Conservation (phyloP, 805 yeast species). For the Clavispora carvajalis region DNA sequence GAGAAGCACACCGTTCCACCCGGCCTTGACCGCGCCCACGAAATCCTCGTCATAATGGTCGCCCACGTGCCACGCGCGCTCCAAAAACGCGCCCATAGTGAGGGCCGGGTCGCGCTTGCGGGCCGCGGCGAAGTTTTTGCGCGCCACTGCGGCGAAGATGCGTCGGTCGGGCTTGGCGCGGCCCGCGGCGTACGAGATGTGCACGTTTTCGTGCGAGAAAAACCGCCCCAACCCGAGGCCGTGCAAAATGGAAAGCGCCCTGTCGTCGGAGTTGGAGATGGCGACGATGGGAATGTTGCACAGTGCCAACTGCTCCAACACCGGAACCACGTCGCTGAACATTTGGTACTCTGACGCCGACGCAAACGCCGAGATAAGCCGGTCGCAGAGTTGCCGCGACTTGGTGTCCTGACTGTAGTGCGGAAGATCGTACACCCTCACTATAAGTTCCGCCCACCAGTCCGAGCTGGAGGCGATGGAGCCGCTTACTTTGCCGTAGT, state of each 20-base stretch:
- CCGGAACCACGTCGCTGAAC: slow-evolving; percentile 49
- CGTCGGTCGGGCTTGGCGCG: slow-evolving; percentile 45
- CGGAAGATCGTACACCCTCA: slow-evolving; percentile 36
- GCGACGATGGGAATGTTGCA: slow-evolving; percentile 37
- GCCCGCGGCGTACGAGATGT: slow-evolving; percentile 55
- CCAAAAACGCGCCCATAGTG: slow-evolving; percentile 10
- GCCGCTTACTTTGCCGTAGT: slow-evolving; percentile 49
- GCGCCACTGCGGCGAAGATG: slow-evolving; percentile 29
- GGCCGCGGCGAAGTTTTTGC: background rate
- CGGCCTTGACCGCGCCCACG: slow-evolving; percentile 46
- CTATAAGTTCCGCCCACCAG: slow-evolving; percentile 60
- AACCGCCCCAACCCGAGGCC: slow-evolving; percentile 41
- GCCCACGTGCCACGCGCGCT: slow-evolving; percentile 58
- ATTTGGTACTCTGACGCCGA: slow-evolving; percentile 48
- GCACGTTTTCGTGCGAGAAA: slow-evolving; percentile 35
- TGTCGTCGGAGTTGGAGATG: slow-evolving; percentile 59
- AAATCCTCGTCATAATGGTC: slow-evolving; percentile 56
- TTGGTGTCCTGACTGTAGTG: slow-evolving; percentile 12
- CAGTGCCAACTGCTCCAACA: slow-evolving; percentile 29
- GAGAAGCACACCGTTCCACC: slow-evolving; percentile 56
- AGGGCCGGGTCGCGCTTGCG: slow-evolving; percentile 2
- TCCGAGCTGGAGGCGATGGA: slow-evolving; percentile 21
- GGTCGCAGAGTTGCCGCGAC: slow-evolving; percentile 36
- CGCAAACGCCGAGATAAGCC: slow-evolving; percentile 45
- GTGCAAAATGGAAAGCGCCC: slow-evolving; percentile 42